A percentile compares a stretch with the other conserved stretches of the same genome.
These are phyloP conservation scores for Saturnispora ahearnii DNA, from an alignment of 805 yeast genomes.

Conservation along the genomic window DNA sequence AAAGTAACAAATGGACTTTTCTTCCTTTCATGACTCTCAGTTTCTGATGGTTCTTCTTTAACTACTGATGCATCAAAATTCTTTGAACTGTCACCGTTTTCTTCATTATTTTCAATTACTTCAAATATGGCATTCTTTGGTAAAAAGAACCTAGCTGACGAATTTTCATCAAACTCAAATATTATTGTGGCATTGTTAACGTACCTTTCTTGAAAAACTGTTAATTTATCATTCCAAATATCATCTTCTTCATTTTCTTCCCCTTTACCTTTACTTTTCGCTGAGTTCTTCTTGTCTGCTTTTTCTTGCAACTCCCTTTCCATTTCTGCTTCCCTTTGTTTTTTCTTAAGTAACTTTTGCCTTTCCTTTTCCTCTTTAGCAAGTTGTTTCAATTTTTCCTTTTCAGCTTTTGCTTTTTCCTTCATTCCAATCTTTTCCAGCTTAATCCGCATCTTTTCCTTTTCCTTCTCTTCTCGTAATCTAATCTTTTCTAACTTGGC, in stretches of 20 bases:
- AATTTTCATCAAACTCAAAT: conserved; percentile 77
- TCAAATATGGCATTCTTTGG: conserved; percentile 78
- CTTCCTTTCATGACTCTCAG: conserved; percentile 2
- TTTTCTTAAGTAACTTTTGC: conserved; percentile 19
- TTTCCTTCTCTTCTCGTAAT: conserved; percentile 18
- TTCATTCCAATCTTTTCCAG: conserved; percentile 18
- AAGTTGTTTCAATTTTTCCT: conserved; percentile 15
- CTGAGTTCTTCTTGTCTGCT: conserved; percentile 15
- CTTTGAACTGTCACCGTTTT: conserved; percentile 15
- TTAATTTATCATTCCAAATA: conserved; percentile 47
- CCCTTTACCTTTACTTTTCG: conserved; percentile 8
- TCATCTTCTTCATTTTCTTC: conserved; percentile 14
- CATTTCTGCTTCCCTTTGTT: conserved; percentile 18
- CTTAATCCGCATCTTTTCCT: conserved; percentile 13
- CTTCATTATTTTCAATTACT: conserved; percentile 29
- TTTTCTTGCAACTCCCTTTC: conserved; percentile 18
- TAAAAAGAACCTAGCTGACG: conserved; percentile 60
- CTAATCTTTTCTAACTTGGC: conserved; percentile 14
- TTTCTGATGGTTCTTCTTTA: conserved; percentile 6
- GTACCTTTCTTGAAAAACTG: conserved; percentile 72
- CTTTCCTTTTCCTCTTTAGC: conserved; percentile 19
- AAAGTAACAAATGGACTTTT: conserved; percentile 30
- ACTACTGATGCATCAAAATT: conserved; percentile 13
- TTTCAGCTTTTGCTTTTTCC: conserved; percentile 17
- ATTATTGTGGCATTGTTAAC: conserved; percentile 61